A percentile compares a stretch with the other conserved stretches of the same genome.
Conservation (phyloP, 768 basidiomycete species). For the Pisolithus albus region DNA sequence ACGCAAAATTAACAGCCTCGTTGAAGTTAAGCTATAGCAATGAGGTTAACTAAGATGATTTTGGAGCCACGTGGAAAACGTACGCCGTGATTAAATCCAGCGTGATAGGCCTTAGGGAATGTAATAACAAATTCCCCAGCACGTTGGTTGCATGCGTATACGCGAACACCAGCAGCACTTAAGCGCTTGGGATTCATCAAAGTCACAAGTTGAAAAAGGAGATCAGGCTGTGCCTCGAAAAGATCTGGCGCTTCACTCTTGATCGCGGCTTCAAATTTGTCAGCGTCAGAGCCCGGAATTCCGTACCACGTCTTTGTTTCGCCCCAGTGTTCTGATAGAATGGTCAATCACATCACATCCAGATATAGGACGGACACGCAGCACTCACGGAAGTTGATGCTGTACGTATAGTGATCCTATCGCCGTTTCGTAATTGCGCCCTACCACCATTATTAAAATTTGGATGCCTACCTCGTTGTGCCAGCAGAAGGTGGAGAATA, state of each 20-base stretch:
- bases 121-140: conserved; percentile 98
- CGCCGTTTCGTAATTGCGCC: conserved; percentile 18
- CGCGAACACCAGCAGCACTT: conserved; percentile 81
- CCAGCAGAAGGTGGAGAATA: conserved; percentile 99
- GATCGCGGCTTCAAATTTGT: conserved; percentile 95
- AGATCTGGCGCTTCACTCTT: conserved; percentile 93
- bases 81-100: conserved; percentile 97
- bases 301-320: conserved; percentile 99
- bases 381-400: conserved; percentile 81
- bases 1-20: conserved; percentile 97
- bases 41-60: conserved; percentile 14
- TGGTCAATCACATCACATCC: conserved; percentile 20
- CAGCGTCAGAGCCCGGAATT: conserved; percentile 91
- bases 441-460: conserved; percentile 10
- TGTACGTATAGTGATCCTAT: conserved; percentile 96
- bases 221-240: conserved; percentile 94
- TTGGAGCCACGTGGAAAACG: conserved; percentile 32
- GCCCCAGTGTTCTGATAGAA: conserved; percentile 86
- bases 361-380: conserved; percentile 13
- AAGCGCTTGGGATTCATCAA: conserved; percentile 92
- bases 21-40: conserved; percentile 85
- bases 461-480: conserved; percentile 77
- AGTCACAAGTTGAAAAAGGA: conserved; percentile 95
- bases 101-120: conserved; percentile 96
- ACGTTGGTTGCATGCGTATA: conserved; percentile 92